A percentile compares a stretch with the other conserved stretches of the same genome.
Conservation (phyloP, 495 filamentous ascomycete species). For the Daldinia concentrica region DNA sequence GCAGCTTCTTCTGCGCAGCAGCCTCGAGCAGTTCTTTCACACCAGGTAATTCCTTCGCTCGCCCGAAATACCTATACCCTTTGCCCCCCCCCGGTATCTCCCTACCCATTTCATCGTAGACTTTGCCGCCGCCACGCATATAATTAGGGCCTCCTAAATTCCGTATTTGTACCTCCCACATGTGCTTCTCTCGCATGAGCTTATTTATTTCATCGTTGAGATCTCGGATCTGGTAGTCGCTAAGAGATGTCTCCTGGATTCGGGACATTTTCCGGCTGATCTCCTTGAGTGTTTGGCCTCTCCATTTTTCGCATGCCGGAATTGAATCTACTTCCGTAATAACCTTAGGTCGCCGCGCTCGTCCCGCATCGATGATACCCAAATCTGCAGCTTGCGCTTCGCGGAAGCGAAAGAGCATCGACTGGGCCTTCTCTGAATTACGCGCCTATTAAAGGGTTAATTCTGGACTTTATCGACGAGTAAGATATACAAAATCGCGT, state of each 20-base stretch:
- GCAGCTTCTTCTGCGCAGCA: conserved; percentile 67
- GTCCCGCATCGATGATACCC: conserved; percentile 93
- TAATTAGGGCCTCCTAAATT: conserved; percentile 96
- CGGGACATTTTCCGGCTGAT: conserved; percentile 94
- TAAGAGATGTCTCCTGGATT: conserved; percentile 88
- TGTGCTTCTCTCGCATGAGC: conserved; percentile 96
- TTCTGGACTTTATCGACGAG: neutral
- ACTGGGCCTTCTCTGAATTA: conserved; percentile 98
- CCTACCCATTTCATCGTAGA: conserved; percentile 90
- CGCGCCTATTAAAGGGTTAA: conserved; percentile 55
- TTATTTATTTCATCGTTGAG: conserved; percentile 99
- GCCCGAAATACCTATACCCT: conserved; percentile 91
- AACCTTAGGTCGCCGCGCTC: conserved; percentile 85
- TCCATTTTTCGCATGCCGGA: conserved; percentile 95
- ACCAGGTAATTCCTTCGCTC: conserved; percentile 89
- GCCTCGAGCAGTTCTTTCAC: conserved; percentile 97
- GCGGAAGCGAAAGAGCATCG: conserved; percentile 99
- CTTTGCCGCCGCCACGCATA: conserved; percentile 87
- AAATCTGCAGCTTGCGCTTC: conserved; percentile 96
- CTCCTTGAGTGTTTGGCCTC: conserved; percentile 96
- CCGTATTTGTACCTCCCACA: conserved; percentile 97
- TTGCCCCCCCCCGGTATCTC: conserved; percentile 91
- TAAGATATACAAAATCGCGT: neutral
- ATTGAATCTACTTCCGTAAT: conserved; percentile 87
- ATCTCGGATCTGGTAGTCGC: conserved; percentile 96